Percentiles rank a stretch among this genome's conserved stretches.
Conservation (phyloP, 441 rosid genomes). For the Eutrema salsugineum region DNA sequence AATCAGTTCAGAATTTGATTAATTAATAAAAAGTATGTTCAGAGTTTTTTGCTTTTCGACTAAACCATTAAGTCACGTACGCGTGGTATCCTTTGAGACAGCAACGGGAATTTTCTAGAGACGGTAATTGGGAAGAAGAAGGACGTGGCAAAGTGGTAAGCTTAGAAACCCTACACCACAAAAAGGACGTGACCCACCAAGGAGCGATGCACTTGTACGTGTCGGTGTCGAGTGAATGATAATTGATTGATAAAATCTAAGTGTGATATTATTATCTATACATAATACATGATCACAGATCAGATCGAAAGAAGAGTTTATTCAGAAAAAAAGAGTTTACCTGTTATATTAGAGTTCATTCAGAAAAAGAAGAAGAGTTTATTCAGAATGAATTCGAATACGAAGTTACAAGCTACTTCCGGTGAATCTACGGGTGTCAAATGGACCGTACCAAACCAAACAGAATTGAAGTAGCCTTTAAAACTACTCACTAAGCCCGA, state of each 20-base stretch:
- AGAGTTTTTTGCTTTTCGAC: neutral
- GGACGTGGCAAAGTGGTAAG: slow-evolving; percentile 21
- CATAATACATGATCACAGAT: slow-evolving; percentile 14
- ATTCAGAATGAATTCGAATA: neutral
- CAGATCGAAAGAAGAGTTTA: neutral
- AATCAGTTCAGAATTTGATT: slow-evolving; percentile 21
- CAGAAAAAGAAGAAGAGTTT: neutral
- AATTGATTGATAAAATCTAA: neutral
- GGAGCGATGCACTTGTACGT: slow-evolving; percentile 5
- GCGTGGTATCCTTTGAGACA: slow-evolving; percentile 17
- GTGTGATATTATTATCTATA: neutral
- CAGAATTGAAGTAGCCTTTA: neutral
- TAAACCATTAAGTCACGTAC: slow-evolving; percentile 5
- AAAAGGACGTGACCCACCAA: slow-evolving; percentile 16
- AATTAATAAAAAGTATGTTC: slow-evolving; percentile 16
- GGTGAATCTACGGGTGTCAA: neutral
- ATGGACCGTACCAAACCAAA: neutral
- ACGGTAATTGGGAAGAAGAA: neutral
- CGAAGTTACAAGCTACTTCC: neutral
- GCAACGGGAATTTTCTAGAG: slow-evolving; percentile 19
- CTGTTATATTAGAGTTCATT: neutral
- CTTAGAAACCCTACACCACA: slow-evolving; percentile 11
- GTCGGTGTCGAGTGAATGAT: slow-evolving; percentile 14
- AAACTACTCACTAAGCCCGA: neutral
- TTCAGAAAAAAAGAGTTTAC: too few species aligned